A percentile compares a stretch with the other conserved stretches of the same genome.
These are phyloP conservation scores for Coemansia erecta DNA, from an alignment of 192 early-diverging fungal species.

Conservation along the genomic window DNA sequence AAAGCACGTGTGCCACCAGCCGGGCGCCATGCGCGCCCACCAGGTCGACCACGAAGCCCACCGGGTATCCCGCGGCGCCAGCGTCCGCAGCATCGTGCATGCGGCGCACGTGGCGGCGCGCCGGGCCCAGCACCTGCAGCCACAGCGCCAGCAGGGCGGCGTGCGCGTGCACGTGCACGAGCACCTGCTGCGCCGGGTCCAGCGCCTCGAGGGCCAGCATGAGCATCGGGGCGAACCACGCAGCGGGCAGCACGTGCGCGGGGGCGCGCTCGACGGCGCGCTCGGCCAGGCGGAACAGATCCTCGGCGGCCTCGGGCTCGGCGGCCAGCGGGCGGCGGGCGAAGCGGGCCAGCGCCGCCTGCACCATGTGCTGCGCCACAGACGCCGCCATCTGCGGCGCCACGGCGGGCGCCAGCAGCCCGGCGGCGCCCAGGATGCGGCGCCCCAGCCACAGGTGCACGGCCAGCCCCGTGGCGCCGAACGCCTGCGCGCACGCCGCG, in stretches of 20 bases:
- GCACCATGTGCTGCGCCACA: constrained; percentile 67
- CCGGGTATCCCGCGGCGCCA: constrained; percentile 28
- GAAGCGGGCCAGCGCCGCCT: constrained; percentile 63
- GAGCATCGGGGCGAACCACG: constrained; percentile 29
- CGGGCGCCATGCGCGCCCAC: constrained; percentile 37
- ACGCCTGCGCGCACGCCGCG: constrained; percentile 63
- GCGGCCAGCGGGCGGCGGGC: constrained; percentile 39
- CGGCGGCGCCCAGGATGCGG: constrained; percentile 66
- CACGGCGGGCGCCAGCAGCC: constrained; percentile 42
- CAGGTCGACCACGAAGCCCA: constrained; percentile 34
- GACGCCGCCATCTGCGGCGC: constrained; percentile 52
- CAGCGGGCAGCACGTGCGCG: constrained; percentile 18
- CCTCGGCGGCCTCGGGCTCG: constrained; percentile 46
- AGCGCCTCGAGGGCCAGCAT: constrained; percentile 39
- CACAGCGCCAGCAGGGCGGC: constrained; percentile 30
- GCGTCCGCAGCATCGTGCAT: constrained; percentile 15
- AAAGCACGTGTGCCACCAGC: constrained; percentile 28
- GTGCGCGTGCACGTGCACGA: constrained; percentile 46
- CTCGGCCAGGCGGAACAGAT: constrained; percentile 46
- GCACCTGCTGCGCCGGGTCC: constrained; percentile 34
- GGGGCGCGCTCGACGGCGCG: constrained; percentile 39
- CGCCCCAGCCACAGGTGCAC: constrained; percentile 81
- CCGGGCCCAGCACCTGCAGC: constrained; percentile 42
- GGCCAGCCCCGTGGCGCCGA: constrained; percentile 62
- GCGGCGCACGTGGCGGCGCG: constrained; percentile 46